These are phyloP conservation scores for Clavaria fumosa DNA, from an alignment of 768 basidiomycete species.

Conservation along the genomic window DNA sequence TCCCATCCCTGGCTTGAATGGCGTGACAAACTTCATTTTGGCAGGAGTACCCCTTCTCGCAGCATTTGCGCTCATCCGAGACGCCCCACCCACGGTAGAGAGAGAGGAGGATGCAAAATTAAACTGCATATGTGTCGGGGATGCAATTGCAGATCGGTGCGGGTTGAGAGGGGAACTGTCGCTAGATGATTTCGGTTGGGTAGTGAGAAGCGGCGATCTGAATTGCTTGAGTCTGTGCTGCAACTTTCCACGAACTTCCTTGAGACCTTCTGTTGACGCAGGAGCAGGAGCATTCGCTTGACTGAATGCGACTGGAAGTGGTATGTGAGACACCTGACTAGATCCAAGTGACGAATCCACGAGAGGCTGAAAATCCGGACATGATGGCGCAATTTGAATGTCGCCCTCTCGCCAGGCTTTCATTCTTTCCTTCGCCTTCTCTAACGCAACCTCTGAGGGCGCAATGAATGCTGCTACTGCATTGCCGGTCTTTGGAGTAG, in stretches of 20 bases:
- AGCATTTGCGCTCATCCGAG: too few species aligned
- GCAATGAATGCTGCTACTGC: constrained; percentile 15
- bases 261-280: neutral
- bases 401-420: constrained; percentile 32
- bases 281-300: constrained; percentile 19
- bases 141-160: too few species aligned
- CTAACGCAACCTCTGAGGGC: constrained; percentile 40
- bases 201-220: constrained; percentile 11
- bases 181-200: constrained; percentile 5
- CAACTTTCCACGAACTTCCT: constrained; percentile 1
- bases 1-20: constrained; percentile 41
- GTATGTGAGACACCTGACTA: constrained; percentile 12
- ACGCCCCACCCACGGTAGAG: too few species aligned
- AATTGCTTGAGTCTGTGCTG: constrained; percentile 14
- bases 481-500: neutral
- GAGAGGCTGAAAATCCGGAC: constrained; percentile 18
- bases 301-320: constrained; percentile 27
- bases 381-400: constrained; percentile 12
- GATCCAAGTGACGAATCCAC: constrained; percentile 23
- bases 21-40: constrained; percentile 34
- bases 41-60: constrained; percentile 17
- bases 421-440: constrained; percentile 37
- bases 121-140: too few species aligned
- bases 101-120: too few species aligned
- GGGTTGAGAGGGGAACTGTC: constrained; percentile 21